These are phyloP conservation scores for Cyclospora cayetanensis DNA, from an alignment of 169 alveolate genomes.

Conservation along the genomic window DNA sequence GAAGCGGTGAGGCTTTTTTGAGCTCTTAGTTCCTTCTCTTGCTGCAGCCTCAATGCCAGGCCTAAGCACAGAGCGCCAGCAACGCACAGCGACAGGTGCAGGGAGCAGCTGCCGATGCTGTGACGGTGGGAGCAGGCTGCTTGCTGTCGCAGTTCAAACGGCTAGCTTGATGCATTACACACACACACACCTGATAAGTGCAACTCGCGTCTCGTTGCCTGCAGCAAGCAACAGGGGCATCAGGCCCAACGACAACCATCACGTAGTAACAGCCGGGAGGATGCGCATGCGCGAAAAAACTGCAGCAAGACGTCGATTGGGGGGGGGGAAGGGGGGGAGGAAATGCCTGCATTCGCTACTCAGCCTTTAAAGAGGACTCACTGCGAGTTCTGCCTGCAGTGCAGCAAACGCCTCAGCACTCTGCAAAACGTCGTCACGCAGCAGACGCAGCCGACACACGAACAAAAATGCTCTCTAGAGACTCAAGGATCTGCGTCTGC, in stretches of 20 bases:
- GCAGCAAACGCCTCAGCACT: background rate
- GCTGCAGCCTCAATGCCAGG: slow-evolving; percentile 3
- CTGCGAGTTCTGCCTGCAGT: slow-evolving; percentile 25
- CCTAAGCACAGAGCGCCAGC: background rate
- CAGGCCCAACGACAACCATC: background rate
- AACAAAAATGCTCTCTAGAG: too few relatives aligned
- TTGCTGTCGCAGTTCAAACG: background rate
- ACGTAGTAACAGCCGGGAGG: background rate
- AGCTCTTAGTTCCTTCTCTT: background rate
- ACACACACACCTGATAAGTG: slow-evolving; percentile 11
- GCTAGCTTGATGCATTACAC: background rate
- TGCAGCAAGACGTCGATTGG: background rate
- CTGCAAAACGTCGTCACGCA: too few relatives aligned
- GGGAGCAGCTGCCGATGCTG: background rate
- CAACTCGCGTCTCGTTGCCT: slow-evolving; percentile 32
- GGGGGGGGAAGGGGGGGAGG: too few relatives aligned
- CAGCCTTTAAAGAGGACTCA: slow-evolving; percentile 11
- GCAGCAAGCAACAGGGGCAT: background rate
- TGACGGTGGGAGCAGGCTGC: background rate
- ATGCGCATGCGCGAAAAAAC: too few relatives aligned
- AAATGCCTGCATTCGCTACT: background rate
- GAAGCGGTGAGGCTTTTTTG: background rate
- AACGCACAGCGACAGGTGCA: background rate
- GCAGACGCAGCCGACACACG: too few relatives aligned
- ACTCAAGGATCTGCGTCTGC: too few relatives aligned